Percentiles rank a stretch among this genome's conserved stretches.
Evolutionary conservation across 1,284 basidiomycete species (phyloP).

Genomic region (Cryptococcus sp.): DNA sequence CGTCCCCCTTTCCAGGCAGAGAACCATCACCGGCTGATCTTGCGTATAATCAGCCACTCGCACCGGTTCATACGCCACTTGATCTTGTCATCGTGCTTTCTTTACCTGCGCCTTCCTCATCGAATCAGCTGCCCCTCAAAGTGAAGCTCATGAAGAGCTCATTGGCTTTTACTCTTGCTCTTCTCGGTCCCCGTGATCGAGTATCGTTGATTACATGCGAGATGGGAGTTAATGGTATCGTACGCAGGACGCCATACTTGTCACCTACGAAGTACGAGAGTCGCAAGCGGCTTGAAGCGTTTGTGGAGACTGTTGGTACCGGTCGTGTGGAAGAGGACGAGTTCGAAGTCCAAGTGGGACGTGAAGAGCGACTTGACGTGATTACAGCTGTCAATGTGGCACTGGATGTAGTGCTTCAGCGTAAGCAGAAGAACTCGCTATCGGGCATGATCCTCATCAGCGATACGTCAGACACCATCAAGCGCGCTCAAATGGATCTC

Average conservation of each 20-base stretch:
- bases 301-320: constrained; percentile 67
- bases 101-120: constrained; percentile 76
- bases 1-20: neutral
- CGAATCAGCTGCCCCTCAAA: constrained; percentile 65
- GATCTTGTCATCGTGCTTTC: constrained; percentile 92
- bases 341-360: constrained; percentile 72
- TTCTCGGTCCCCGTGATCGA: constrained; percentile 72
- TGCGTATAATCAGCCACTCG: constrained; percentile 49
- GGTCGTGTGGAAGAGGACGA: constrained; percentile 49
- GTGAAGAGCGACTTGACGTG: constrained; percentile 92
- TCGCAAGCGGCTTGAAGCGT: constrained; percentile 67
- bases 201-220: constrained; percentile 86
- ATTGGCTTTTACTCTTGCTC: constrained; percentile 77
- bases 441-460: constrained; percentile 90
- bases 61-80: constrained; percentile 79
- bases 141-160: constrained; percentile 78
- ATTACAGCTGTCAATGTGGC: constrained; percentile 92
- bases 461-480: constrained; percentile 83
- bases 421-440: constrained; percentile 84
- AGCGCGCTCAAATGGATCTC: constrained; percentile 97
- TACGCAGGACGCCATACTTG: constrained; percentile 87
- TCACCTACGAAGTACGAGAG: constrained; percentile 69
- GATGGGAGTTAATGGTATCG: constrained; percentile 67
- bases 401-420: constrained; percentile 88
- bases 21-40: constrained; percentile 28